Base-by-base conservation (phyloP, 176 grass and related monocot species). In the Oryza glumipatula region DNA sequence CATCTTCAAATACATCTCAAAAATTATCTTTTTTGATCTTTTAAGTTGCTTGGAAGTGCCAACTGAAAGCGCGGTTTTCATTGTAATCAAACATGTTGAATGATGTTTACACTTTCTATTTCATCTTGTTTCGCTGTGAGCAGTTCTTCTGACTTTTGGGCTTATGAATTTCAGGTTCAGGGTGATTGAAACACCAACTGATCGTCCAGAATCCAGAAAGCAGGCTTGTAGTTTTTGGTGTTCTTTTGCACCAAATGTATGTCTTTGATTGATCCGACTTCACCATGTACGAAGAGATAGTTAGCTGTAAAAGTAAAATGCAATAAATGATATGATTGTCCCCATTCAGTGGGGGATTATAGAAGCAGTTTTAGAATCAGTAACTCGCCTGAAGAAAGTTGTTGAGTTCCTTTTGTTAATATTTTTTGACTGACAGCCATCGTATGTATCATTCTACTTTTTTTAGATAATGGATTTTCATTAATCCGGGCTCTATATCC, bases 81-180 rank as follows among this genome's bases (percentile, higher is more conserved):
- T 76, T 51, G 22, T 58, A 58, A 58, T 1, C 19, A 63, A 63
- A 33, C 58, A 54, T 46, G 19, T 16, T 23, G 5, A 52, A 56
- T 39, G 9, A 2, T 35, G 23, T 36, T 30, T 41, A 12, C 33
- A 41, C 65, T 33, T 32, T 52, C 23, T 38, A 41, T 67, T 9
- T 80, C 28, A 21, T 7, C 15, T 43, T 86, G 39, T 74, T 76
- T 63, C 17, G 0, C 30, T 65, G 7, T 17, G 44, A 9, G 2
- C 4, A 71, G 3, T 43, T 70, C 39, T 16, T 84, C 87, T 89
- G n/a, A 85, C 11, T 48, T 13, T 33, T 70, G 49, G 51, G 3
- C 38, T 80, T 64, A 35, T 64, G 15, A 22, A 23, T 85, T 76
- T 65, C 83, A 89, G 88, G 88, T 67, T 81, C 77, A 30, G 77